Evolutionary conservation across 1,284 basidiomycete genomes (phyloP).

Genomic region (Pulveroboletus sp.): DNA sequence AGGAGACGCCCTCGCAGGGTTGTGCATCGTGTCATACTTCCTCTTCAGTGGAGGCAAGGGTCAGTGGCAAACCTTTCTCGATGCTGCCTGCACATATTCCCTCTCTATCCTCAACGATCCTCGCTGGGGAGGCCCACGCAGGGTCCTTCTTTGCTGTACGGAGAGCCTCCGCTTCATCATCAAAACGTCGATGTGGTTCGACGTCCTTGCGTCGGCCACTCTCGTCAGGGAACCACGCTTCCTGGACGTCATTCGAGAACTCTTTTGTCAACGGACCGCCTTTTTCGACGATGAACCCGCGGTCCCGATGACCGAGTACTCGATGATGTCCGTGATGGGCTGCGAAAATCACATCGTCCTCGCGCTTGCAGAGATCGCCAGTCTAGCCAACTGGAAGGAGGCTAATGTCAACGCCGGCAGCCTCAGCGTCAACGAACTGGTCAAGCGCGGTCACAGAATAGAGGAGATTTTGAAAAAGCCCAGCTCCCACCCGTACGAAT

Average conservation of each 20-base stretch:
- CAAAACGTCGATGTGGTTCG: constrained; percentile 83
- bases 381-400: constrained; percentile 68
- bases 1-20: constrained; percentile 74
- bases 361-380: constrained; percentile 72
- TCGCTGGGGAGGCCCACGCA: constrained; percentile 41
- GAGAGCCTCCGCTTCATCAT: constrained; percentile 66
- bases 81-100: constrained; percentile 57
- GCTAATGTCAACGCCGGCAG: constrained; percentile 38
- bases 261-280: constrained; percentile 52
- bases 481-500: constrained; percentile 5
- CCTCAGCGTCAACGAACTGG: constrained; percentile 60
- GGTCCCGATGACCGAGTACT: constrained; percentile 36
- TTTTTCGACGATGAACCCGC: constrained; percentile 33
- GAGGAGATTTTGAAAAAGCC: constrained; percentile 44
- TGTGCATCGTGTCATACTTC: constrained; percentile 71
- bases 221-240: constrained; percentile 59
- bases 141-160: constrained; percentile 48
- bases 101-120: constrained; percentile 42
- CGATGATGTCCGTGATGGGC: constrained; percentile 83
- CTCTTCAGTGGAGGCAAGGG: constrained; percentile 75
- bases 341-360: constrained; percentile 78
- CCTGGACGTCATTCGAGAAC: constrained; percentile 52
- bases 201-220: constrained; percentile 76
- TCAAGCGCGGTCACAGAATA: constrained; percentile 53
- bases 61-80: constrained; percentile 65